phyloP scores from a whole-genome alignment of 306 rosid genomes.

The Ormosia emarginata region DNA sequence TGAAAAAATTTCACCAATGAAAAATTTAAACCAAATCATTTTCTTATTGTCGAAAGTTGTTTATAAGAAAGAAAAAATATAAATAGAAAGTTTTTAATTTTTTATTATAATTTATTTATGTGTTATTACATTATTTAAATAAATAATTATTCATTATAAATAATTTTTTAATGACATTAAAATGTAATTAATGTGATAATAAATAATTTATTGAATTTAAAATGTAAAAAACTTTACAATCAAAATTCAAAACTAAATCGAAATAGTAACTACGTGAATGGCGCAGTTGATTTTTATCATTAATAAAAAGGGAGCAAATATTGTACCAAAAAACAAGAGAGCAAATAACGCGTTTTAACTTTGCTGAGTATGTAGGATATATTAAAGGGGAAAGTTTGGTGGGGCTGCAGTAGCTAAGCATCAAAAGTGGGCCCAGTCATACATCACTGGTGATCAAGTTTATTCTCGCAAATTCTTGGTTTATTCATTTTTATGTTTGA shows the following conservation, averaged over 20 bases:
- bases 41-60: too few relatives aligned
- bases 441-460: slow-evolving; percentile 7
- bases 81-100: background rate
- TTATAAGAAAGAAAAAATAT: background rate
- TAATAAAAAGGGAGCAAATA: background rate
- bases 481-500: slow-evolving; percentile 11
- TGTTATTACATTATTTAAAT: background rate
- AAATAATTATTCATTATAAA: background rate
- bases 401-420: slow-evolving; percentile 25
- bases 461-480: slow-evolving; percentile 4
- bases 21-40: too few relatives aligned
- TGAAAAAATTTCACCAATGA: too few relatives aligned
- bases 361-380: background rate
- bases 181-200: background rate
- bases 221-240: background rate
- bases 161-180: background rate
- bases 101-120: background rate
- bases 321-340: too few relatives aligned
- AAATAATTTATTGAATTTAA: background rate
- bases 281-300: slow-evolving; percentile 28
- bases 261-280: slow-evolving; percentile 17
- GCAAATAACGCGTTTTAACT: slow-evolving; percentile 18
- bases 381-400: background rate
- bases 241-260: background rate
- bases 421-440: slow-evolving; percentile 22